These are phyloP conservation scores for Trametes punicea DNA, from an alignment of 768 basidiomycete species.

Conservation along the genomic window DNA sequence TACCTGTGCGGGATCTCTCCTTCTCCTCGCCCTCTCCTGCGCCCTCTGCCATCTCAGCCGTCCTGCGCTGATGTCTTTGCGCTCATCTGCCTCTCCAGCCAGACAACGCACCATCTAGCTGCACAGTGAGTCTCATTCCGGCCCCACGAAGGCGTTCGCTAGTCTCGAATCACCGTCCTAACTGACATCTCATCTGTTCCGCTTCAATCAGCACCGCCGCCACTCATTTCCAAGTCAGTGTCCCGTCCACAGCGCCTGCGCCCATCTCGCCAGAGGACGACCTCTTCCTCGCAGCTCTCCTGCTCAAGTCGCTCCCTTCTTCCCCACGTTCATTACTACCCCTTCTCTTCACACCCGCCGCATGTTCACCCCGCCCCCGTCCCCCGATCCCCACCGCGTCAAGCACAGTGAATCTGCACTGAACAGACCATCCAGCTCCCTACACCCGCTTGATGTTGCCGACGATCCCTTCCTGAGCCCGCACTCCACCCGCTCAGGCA, in stretches of 20 bases:
- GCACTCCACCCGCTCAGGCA: not conserved
- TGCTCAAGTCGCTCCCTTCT: conserved; percentile 10
- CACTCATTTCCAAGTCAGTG: not conserved
- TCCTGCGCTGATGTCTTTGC: not conserved
- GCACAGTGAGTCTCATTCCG: not conserved
- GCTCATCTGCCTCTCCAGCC: not conserved
- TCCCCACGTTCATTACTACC: conserved; percentile 15
- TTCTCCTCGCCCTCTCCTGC: not conserved
- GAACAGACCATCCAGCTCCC: not conserved
- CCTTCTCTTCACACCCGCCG: not conserved
- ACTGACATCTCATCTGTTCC: conserved; percentile 12
- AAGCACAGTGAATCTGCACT: not conserved
- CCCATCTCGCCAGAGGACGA: not conserved
- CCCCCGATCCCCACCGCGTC: conserved; percentile 23
- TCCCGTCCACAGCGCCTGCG: conserved; percentile 2
- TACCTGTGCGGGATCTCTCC: not conserved
- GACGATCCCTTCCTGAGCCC: conserved; percentile 9
- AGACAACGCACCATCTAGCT: not conserved
- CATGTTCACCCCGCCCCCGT: conserved; percentile 41
- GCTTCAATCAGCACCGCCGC: conserved; percentile 15
- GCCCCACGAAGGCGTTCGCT: not conserved
- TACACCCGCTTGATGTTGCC: conserved; percentile 2
- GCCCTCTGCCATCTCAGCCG: conserved; percentile 1
- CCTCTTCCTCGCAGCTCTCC: conserved; percentile 3
- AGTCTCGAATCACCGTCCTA: not conserved